Percentiles rank a stretch among this genome's conserved stretches.
Conservation (phyloP, 2,329 filamentous ascomycete species). For the Penicillium sp. region DNA sequence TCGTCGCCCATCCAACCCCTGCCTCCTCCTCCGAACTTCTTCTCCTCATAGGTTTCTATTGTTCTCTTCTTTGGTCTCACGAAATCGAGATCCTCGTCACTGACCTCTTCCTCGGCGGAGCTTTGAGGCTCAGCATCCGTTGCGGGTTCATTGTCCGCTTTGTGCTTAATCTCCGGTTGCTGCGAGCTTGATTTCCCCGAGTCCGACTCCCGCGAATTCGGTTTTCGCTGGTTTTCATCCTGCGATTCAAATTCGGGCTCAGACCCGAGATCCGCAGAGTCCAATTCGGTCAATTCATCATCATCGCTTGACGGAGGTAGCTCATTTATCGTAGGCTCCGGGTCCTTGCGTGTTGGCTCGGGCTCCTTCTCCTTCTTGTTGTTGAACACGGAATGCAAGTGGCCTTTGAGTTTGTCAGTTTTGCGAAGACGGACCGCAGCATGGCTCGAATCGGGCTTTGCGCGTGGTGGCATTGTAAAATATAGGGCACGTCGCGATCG, state of each 20-base stretch:
- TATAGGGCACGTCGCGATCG: background rate
- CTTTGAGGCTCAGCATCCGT: conserved; percentile 43
- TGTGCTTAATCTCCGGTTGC: background rate
- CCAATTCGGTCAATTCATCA: background rate
- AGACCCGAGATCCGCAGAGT: background rate
- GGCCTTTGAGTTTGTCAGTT: conserved; percentile 15
- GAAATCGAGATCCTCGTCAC: conserved; percentile 15
- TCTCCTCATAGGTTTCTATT: conserved; percentile 26
- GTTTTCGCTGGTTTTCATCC: too few relatives aligned
- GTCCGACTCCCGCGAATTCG: background rate
- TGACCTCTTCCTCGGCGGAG: conserved; percentile 37
- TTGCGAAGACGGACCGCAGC: conserved; percentile 31
- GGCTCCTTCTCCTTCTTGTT: conserved; percentile 11
- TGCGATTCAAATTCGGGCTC: conserved; percentile 1
- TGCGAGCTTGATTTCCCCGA: background rate
- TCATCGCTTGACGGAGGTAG: background rate
- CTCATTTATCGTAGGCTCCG: background rate
- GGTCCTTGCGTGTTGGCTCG: background rate
- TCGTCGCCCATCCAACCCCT: conserved; percentile 23
- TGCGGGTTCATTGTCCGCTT: conserved; percentile 26
- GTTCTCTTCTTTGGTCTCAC: conserved; percentile 10
- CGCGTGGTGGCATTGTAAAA: conserved; percentile 25
- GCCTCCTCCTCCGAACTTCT: conserved; percentile 28
- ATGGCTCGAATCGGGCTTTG: conserved; percentile 35
- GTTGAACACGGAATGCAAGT: conserved; percentile 35